Conservation (phyloP, 805 yeast genomes). For the Lipomyces anomalus region DNA sequence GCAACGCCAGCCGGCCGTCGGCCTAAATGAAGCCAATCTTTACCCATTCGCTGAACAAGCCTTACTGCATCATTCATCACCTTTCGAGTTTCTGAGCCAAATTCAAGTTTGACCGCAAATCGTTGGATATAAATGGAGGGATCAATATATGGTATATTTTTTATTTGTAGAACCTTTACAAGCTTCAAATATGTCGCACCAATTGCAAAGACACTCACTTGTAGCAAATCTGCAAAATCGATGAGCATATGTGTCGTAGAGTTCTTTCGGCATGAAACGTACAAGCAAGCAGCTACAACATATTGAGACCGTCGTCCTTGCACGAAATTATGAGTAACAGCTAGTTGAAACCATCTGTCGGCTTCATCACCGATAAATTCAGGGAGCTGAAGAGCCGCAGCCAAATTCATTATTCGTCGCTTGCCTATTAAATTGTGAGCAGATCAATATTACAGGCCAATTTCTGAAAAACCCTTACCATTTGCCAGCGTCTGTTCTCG, state of each 20-base stretch:
- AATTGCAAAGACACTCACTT: conserved; percentile 84
- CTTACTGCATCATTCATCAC: conserved; percentile 84
- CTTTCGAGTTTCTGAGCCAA: conserved; percentile 65
- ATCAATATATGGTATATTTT: conserved; percentile 79
- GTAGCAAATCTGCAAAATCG: conserved; percentile 85
- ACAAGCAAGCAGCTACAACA: conserved; percentile 90
- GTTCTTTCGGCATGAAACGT: conserved; percentile 88
- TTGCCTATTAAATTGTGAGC: conserved; percentile 38
- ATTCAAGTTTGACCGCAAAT: conserved; percentile 80
- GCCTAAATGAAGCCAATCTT: conserved; percentile 95
- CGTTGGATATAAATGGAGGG: conserved; percentile 92
- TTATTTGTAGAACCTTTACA: conserved; percentile 78
- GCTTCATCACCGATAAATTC: conserved; percentile 85
- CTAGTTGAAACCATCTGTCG: conserved; percentile 80
- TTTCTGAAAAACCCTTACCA: conserved; percentile 34
- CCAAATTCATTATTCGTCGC: conserved; percentile 70
- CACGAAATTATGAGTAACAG: conserved; percentile 81
- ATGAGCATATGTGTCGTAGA: conserved; percentile 92
- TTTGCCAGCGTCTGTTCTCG: conserved; percentile 84
- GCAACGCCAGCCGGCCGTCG: conserved; percentile 98
- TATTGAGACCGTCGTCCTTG: conserved; percentile 96
- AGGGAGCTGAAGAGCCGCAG: conserved; percentile 70
- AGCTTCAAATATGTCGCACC: conserved; percentile 94
- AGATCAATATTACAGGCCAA: too few relatives aligned
- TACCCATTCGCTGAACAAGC: conserved; percentile 83